These are phyloP conservation scores for Aspergillus nidulans DNA, from an alignment of 495 filamentous ascomycete genomes.

Conservation along the genomic window DNA sequence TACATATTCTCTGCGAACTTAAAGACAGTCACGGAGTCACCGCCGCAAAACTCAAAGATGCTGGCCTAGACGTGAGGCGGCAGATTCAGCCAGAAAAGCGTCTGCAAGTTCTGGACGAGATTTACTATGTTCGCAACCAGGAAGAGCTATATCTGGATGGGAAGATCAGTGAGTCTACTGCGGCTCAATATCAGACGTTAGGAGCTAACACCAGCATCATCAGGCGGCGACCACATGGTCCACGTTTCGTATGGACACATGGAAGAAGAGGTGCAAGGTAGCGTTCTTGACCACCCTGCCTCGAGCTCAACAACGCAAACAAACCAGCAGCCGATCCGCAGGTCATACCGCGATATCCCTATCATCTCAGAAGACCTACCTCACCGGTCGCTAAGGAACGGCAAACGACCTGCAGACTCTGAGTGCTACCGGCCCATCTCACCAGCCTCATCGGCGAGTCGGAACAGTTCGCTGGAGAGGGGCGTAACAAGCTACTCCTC, in stretches of 20 bases:
- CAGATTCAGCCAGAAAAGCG: conserved; percentile 32
- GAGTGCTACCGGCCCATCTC: conserved; percentile 13
- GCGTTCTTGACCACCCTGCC: background rate
- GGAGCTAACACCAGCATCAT: background rate
- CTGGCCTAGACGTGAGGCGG: conserved; percentile 38
- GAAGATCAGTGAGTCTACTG: conserved; percentile 52
- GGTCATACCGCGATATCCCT: background rate
- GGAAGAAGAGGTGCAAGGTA: conserved; percentile 15
- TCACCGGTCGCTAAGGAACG: background rate
- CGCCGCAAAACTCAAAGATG: conserved; percentile 39
- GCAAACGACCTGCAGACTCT: conserved; percentile 10
- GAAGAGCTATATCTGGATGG: conserved; percentile 59
- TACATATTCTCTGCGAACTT: conserved; percentile 55
- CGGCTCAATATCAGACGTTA: background rate
- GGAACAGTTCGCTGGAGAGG: conserved; percentile 20
- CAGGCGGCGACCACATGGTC: conserved; percentile 22
- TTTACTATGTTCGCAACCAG: conserved; percentile 60
- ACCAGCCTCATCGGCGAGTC: conserved; percentile 16
- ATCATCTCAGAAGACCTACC: background rate
- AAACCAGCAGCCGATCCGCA: background rate
- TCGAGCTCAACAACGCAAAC: background rate
- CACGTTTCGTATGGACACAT: conserved; percentile 23
- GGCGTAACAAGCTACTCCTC: conserved; percentile 15
- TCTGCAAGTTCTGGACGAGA: conserved; percentile 52
- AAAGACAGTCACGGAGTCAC: conserved; percentile 39